Evolutionary conservation across 805 yeast genomes (phyloP).

Genomic region (Spathaspora boniae): DNA sequence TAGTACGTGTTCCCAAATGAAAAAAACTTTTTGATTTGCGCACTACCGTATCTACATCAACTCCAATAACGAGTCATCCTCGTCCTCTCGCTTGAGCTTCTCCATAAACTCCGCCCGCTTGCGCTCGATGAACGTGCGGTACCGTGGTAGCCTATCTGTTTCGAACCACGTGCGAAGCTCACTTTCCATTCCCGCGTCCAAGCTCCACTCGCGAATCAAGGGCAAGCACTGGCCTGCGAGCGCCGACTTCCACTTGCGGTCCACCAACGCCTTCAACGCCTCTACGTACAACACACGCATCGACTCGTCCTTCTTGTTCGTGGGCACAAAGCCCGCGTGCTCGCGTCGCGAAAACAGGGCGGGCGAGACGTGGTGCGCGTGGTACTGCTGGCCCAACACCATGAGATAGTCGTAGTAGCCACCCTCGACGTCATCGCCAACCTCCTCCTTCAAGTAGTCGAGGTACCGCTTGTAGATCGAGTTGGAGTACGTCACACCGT

Average conservation of each 20-base stretch:
- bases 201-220: constrained; percentile 35
- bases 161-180: constrained; percentile 20
- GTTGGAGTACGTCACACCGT: constrained; percentile 19
- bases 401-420: constrained; percentile 22
- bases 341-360: constrained; percentile 17
- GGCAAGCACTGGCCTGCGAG: constrained; percentile 27
- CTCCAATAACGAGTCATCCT: constrained; percentile 31
- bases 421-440: constrained; percentile 14
- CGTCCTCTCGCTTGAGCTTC: constrained; percentile 20
- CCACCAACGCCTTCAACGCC: constrained; percentile 24
- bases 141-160: constrained; percentile 16
- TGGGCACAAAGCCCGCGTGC: constrained; percentile 1
- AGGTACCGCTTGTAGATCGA: constrained; percentile 22
- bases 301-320: constrained; percentile 11
- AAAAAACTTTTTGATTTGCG: not conserved
- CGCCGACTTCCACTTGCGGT: constrained; percentile 24
- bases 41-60: constrained; percentile 8
- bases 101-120: constrained; percentile 22
- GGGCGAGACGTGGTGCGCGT: constrained; percentile 9
- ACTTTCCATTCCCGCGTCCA: constrained; percentile 26
- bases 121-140: constrained; percentile 19
- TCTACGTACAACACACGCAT: constrained; percentile 15
- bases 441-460: constrained; percentile 21
- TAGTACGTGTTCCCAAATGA: not conserved
- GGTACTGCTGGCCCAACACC: constrained; percentile 12